These are phyloP conservation scores for Colletotrichum sp. DNA, from an alignment of 2,329 filamentous ascomycete species.

Conservation along the genomic window DNA sequence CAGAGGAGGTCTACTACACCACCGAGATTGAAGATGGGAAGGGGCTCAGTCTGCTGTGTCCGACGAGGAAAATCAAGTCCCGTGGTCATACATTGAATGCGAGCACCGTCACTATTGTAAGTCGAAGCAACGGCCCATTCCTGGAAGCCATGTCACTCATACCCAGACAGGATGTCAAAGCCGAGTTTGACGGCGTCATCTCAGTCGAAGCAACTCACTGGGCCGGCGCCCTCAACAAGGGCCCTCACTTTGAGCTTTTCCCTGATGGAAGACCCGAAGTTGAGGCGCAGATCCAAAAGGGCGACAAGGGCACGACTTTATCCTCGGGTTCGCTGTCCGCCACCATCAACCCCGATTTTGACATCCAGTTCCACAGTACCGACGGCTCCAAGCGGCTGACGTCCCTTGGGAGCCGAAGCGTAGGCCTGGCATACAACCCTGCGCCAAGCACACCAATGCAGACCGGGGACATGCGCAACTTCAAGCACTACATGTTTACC, in stretches of 20 bases:
- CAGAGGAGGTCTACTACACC: conserved; percentile 64
- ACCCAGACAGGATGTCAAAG: conserved; percentile 31
- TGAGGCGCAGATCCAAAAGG: conserved; percentile 30
- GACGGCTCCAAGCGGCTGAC: conserved; percentile 41
- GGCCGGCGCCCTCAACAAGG: conserved; percentile 38
- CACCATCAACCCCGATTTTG: conserved; percentile 39
- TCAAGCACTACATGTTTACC: conserved; percentile 62
- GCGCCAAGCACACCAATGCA: conserved; percentile 37
- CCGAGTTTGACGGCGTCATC: conserved; percentile 43
- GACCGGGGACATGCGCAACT: conserved; percentile 41
- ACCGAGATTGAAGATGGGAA: conserved; percentile 49
- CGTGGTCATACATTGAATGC: conserved; percentile 62
- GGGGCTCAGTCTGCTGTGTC: conserved; percentile 59
- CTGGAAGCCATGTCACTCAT: background rate
- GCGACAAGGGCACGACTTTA: conserved; percentile 39
- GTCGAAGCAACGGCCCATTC: background rate
- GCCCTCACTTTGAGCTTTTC: conserved; percentile 44
- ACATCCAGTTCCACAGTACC: conserved; percentile 41
- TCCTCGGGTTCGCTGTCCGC: conserved; percentile 38
- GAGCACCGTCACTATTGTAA: conserved; percentile 50
- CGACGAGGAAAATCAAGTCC: conserved; percentile 55
- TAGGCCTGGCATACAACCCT: conserved; percentile 41
- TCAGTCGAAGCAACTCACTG: conserved; percentile 45
- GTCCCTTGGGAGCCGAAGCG: conserved; percentile 41
- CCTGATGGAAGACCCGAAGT: conserved; percentile 35